Conservation (phyloP, 2,329 filamentous ascomycete genomes). For the Endoconidiophora laricicola region DNA sequence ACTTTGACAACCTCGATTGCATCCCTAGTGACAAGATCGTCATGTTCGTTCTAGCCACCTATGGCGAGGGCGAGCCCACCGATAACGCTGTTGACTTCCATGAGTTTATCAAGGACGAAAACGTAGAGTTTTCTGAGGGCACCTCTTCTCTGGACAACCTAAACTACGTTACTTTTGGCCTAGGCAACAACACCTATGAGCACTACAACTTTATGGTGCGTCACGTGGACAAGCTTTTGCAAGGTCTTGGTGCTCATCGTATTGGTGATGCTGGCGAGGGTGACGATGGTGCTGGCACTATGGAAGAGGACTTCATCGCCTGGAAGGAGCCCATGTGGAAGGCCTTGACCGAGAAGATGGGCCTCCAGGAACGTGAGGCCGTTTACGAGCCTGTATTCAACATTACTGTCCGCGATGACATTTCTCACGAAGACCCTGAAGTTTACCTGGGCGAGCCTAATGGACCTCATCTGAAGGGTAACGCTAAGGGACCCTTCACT, state of each 20-base stretch:
- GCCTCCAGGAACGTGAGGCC: slow-evolving; percentile 83
- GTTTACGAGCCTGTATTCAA: slow-evolving; percentile 88
- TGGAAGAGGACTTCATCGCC: slow-evolving; percentile 97
- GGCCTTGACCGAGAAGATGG: slow-evolving; percentile 66
- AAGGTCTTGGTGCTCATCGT: slow-evolving; percentile 65
- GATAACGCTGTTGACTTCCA: slow-evolving; percentile 99
- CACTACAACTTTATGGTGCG: slow-evolving; percentile 99
- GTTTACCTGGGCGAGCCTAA: slow-evolving; percentile 95
- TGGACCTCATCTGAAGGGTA: slow-evolving; percentile 81
- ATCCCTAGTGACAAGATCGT: slow-evolving; percentile 81
- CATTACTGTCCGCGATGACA: slow-evolving; percentile 57
- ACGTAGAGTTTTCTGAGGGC: slow-evolving; percentile 62
- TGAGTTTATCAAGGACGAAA: slow-evolving; percentile 79
- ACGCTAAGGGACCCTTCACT: slow-evolving; percentile 77
- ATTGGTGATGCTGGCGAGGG: slow-evolving; percentile 86
- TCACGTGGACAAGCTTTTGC: slow-evolving; percentile 65
- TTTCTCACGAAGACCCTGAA: slow-evolving; percentile 56
- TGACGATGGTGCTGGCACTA: slow-evolving; percentile 93
- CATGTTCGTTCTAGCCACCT: slow-evolving; percentile 92
- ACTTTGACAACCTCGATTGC: slow-evolving; percentile 82
- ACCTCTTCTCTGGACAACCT: slow-evolving; percentile 62
- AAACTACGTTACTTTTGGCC: slow-evolving; percentile 86
- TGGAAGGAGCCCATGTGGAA: slow-evolving; percentile 99
- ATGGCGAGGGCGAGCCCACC: slow-evolving; percentile 94
- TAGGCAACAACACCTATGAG: slow-evolving; percentile 98